These are phyloP conservation scores for Rhododendron simsii DNA, from an alignment of 148 eudicot species.

Conservation along the genomic window DNA sequence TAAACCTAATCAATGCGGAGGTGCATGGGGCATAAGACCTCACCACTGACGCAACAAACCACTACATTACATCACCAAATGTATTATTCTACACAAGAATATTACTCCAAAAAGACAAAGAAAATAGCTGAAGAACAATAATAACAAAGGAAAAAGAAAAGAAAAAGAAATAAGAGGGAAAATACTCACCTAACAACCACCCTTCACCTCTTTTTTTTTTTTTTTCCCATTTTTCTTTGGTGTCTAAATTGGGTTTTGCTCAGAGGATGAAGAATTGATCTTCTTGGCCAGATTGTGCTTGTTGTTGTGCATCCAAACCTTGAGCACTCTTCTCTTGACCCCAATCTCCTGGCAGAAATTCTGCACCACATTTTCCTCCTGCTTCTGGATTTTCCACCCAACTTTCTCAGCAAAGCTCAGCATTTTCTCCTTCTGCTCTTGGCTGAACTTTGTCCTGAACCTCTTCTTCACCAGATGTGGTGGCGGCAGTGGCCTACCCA, in stretches of 20 bases:
- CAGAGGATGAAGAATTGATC: constrained; percentile 1
- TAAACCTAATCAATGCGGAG: no score
- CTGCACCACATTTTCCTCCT: constrained; percentile 61
- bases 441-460: constrained; percentile 55
- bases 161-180: neutral
- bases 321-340: constrained; percentile 58
- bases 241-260: constrained; percentile 12
- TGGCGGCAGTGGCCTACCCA: constrained; percentile 10
- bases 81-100: constrained; percentile 10
- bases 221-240: neutral
- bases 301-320: constrained; percentile 82
- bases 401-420: constrained; percentile 58
- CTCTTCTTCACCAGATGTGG: constrained; percentile 47
- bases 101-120: constrained; percentile 9
- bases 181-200: neutral
- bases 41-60: no score
- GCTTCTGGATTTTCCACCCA: constrained; percentile 74
- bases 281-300: constrained; percentile 64
- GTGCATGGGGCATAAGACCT: no score
- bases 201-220: neutral
- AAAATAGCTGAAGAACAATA: constrained; percentile 6
- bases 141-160: neutral
- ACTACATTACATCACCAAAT: constrained; percentile 11
- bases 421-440: constrained; percentile 69
- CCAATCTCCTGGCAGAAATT: constrained; percentile 66